Evolutionary conservation across 1,284 basidiomycete species (phyloP), one percentile per base, ranked within the genome.

Genomic region (Xerocomus nothofagi): DNA sequence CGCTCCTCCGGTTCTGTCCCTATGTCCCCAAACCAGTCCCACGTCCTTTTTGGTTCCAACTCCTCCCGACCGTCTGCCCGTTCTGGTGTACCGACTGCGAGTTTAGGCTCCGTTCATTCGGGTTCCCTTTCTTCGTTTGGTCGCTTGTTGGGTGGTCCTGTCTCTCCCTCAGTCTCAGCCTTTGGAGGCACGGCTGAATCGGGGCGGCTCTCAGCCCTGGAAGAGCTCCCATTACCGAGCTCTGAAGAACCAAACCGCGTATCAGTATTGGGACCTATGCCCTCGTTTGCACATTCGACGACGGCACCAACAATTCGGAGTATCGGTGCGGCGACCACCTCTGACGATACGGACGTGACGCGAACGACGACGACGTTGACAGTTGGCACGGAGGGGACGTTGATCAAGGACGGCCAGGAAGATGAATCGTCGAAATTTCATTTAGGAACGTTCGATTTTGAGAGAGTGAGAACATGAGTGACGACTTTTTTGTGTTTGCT

Each of bases 71-170:
- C 75, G 9, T 79, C 80, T 10, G 71, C 63, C 6, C 70, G 65
- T 4, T 68, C 62, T 36, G 64, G 60, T 50, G 50, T 33, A 59
- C 70, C 27, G 57, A 63, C 47, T 12, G 29, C 20, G 4, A 72
- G 71, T 50, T 75, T 74, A 33, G 71, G 71, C 30, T 81, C 81
- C 0, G 63, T 81, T 1, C 73, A 73, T 49, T 75, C 76, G 1
- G 72, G 71, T 20, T 82, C 81, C 38, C 62, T 83, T 41, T 77
- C 78, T 3, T 78, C 76, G 1, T 76, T 78, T 48, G 78, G 74
- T 17, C 71, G 75, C 24, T 67, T 61, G 37, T 65, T 63, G 15
- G 52, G 49, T 38, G 57, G 56, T 12, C 53, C 66, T 14, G 47
- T 71, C 34, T 70, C 68, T 9, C 68, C 68, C 9, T 59, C 66